Conservation (phyloP, 2,329 filamentous ascomycete species). For the Alternaria metachromatica region DNA sequence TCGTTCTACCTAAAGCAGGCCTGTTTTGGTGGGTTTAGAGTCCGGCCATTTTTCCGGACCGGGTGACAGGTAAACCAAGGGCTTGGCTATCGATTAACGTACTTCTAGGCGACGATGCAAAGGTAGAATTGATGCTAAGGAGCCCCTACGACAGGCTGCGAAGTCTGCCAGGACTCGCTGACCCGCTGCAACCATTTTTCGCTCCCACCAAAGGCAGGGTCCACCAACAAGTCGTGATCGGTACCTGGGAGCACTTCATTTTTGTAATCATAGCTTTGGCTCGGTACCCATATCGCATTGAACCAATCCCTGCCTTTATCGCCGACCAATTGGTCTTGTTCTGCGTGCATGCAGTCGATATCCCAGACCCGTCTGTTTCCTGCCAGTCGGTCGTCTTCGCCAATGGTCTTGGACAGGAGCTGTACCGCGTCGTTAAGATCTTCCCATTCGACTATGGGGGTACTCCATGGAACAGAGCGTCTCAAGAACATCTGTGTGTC, state of each 20-base stretch:
- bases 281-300: conserved; percentile 31
- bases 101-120: not conserved
- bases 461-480: conserved; percentile 30
- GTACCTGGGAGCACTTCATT: conserved; percentile 25
- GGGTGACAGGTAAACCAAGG: not conserved
- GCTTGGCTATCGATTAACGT: not conserved
- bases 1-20: no score
- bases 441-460: conserved; percentile 26
- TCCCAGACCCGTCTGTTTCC: conserved; percentile 20
- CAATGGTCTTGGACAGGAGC: conserved; percentile 29
- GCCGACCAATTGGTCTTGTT: conserved; percentile 38
- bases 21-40: no score
- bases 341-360: conserved; percentile 38
- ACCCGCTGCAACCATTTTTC: conserved; percentile 36
- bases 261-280: conserved; percentile 23
- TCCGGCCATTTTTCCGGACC: no score
- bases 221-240: conserved; percentile 38
- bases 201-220: conserved; percentile 34
- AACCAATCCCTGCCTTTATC: conserved; percentile 37
- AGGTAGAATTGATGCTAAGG: not conserved
- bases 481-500: conserved; percentile 38
- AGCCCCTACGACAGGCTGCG: not conserved
- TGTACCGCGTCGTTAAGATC: conserved; percentile 36
- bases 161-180: conserved; percentile 21
- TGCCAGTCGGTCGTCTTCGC: conserved; percentile 12